These are phyloP conservation scores for Teratosphaeria gauchensis DNA, from an alignment of 2,329 filamentous ascomycete species.

Conservation along the genomic window DNA sequence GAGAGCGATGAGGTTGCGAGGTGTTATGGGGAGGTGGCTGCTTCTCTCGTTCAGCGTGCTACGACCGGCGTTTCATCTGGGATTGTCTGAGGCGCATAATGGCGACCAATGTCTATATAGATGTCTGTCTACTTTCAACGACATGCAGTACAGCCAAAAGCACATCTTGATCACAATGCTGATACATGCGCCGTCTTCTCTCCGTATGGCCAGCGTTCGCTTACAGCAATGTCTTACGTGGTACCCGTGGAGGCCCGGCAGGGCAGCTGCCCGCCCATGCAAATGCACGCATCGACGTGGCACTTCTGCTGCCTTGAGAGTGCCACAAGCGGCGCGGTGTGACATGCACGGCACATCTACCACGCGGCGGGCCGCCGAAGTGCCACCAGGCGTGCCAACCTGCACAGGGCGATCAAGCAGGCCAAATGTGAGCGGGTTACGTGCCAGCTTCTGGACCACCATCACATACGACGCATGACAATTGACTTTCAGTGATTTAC, in stretches of 20 bases:
- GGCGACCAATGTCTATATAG: neutral
- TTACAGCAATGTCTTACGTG: neutral
- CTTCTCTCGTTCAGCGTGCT: neutral
- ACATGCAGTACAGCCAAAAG: neutral
- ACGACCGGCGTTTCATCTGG: neutral
- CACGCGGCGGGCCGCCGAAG: neutral
- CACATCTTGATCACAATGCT: neutral
- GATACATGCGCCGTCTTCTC: neutral
- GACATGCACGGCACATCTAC: neutral
- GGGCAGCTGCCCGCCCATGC: neutral
- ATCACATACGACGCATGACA: no score
- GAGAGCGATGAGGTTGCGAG: neutral
- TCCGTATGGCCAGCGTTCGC: neutral
- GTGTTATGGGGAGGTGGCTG: neutral
- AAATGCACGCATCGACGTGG: neutral
- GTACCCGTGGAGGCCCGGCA: neutral
- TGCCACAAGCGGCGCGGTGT: neutral
- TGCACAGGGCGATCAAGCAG: no score
- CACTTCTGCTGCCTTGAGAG: neutral
- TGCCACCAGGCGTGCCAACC: no score
- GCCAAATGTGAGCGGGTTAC: no score
- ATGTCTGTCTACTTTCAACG: neutral
- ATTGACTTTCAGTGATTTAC: no score
- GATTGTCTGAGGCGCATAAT: neutral
- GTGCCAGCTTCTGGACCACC: no score